A percentile compares a stretch with the other conserved stretches of the same genome.
Conservation (phyloP, 495 filamentous ascomycete species). For the Hyaloscypha variabilis region DNA sequence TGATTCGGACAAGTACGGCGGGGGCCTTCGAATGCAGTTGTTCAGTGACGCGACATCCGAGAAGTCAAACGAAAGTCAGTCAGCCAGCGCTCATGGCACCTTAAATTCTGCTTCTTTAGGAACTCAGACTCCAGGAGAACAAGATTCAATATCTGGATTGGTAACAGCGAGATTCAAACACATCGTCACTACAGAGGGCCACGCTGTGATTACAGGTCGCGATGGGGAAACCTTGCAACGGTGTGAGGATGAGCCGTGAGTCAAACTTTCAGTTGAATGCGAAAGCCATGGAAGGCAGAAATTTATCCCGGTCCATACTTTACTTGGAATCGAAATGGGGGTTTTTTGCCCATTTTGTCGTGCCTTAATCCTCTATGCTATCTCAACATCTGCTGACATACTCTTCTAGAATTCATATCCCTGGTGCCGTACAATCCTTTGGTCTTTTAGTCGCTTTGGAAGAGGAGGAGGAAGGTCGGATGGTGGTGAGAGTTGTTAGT, state of each 20-base stretch:
- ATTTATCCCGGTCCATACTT: no score
- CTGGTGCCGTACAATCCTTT: conserved; percentile 88
- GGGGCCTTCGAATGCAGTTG: conserved; percentile 30
- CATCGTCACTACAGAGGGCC: conserved; percentile 74
- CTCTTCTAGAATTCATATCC: conserved; percentile 66
- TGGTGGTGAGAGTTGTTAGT: conserved; percentile 78
- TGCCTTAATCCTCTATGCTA: conserved; percentile 63
- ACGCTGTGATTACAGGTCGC: conserved; percentile 83
- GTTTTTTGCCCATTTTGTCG: background rate
- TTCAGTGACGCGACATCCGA: conserved; percentile 41
- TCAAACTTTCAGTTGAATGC: background rate
- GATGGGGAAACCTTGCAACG: conserved; percentile 68
- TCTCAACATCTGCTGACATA: conserved; percentile 82
- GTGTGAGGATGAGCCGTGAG: conserved; percentile 84
- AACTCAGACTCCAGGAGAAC: conserved; percentile 14
- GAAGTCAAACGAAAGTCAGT: conserved; percentile 23
- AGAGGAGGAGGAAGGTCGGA: conserved; percentile 66
- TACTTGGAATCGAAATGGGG: no score
- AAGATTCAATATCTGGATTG: conserved; percentile 19
- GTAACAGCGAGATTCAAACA: conserved; percentile 81
- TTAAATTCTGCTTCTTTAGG: background rate
- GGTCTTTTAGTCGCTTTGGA: conserved; percentile 78
- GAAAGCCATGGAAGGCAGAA: no score
- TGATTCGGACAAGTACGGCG: conserved; percentile 17
- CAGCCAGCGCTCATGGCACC: conserved; percentile 2